phyloP scores from a whole-genome alignment of 129 eudicot species.

The Mikania micrantha region DNA sequence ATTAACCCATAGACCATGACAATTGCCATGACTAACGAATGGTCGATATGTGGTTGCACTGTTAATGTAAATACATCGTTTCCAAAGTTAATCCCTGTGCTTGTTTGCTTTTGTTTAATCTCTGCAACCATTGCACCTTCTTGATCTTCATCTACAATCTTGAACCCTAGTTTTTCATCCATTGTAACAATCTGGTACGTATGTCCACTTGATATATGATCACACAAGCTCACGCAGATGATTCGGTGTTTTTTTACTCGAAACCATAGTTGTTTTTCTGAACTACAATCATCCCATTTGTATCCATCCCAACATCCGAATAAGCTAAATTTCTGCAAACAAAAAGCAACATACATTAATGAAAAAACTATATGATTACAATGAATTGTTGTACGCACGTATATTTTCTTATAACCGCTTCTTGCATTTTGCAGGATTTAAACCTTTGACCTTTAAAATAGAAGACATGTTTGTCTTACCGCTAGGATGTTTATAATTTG shows the following conservation, averaged over 20 bases:
- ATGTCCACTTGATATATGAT: constrained; percentile 23
- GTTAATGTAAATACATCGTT: constrained; percentile 57
- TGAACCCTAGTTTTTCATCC: constrained; percentile 31
- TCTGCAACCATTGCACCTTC: constrained; percentile 42
- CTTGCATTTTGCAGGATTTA: too few species aligned
- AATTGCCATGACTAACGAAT: constrained; percentile 51
- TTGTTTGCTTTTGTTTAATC: constrained; percentile 48
- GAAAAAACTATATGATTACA: background rate
- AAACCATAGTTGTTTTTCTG: constrained; percentile 41
- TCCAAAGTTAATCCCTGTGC: constrained; percentile 49
- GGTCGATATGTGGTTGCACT: constrained; percentile 51
- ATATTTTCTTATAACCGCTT: too few species aligned
- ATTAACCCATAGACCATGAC: constrained; percentile 49
- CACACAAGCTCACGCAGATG: constrained; percentile 26
- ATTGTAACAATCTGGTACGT: constrained; percentile 30
- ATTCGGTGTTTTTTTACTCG: constrained; percentile 28
- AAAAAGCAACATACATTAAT: background rate
- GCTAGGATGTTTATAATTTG: too few species aligned
- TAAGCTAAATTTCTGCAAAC: constrained; percentile 39
- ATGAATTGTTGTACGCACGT: background rate
- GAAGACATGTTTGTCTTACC: too few species aligned
- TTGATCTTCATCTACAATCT: constrained; percentile 37
- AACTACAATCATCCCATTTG: constrained; percentile 32
- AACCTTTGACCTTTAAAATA: too few species aligned
- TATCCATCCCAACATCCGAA: constrained; percentile 51